phyloP scores from a whole-genome alignment of 1,139 yeast species.

The Lodderomyces metapsilosis region DNA sequence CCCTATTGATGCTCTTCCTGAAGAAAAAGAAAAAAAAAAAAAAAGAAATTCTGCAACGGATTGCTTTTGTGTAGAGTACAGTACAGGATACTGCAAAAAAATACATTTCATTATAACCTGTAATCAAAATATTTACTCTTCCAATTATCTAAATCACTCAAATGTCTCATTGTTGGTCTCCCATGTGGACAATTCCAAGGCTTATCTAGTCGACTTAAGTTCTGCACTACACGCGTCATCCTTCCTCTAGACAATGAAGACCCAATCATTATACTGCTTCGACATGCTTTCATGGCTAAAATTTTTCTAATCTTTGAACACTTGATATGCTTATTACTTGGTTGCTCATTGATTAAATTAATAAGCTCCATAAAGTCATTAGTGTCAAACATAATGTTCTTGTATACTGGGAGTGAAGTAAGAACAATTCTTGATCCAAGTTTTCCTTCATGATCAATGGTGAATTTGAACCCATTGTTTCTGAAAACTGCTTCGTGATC shows the following conservation, averaged over 20 bases:
- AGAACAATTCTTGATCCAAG: constrained; percentile 62
- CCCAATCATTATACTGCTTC: constrained; percentile 94
- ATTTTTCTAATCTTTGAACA: constrained; percentile 79
- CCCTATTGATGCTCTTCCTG: background rate
- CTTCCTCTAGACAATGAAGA: constrained; percentile 53
- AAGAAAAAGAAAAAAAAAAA: background rate
- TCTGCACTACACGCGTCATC: constrained; percentile 67
- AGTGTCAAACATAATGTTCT: constrained; percentile 60
- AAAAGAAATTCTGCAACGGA: too few species aligned
- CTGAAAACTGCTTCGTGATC: constrained; percentile 58
- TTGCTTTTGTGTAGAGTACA: too few species aligned
- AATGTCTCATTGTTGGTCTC: constrained; percentile 91
- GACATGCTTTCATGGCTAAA: constrained; percentile 94
- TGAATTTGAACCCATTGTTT: constrained; percentile 70
- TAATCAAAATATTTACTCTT: constrained; percentile 12
- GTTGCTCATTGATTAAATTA: constrained; percentile 45
- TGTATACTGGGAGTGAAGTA: constrained; percentile 70
- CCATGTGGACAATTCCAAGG: constrained; percentile 99
- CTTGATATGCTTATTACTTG: constrained; percentile 43
- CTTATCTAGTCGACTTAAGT: constrained; percentile 71
- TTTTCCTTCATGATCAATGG: constrained; percentile 38
- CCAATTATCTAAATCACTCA: constrained; percentile 50
- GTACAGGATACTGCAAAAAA: too few species aligned
- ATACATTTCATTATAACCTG: constrained; percentile 4
- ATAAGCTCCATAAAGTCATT: constrained; percentile 77